Conservation (phyloP, 2,329 filamentous ascomycete species). For the Calonectria pauciramosa region DNA sequence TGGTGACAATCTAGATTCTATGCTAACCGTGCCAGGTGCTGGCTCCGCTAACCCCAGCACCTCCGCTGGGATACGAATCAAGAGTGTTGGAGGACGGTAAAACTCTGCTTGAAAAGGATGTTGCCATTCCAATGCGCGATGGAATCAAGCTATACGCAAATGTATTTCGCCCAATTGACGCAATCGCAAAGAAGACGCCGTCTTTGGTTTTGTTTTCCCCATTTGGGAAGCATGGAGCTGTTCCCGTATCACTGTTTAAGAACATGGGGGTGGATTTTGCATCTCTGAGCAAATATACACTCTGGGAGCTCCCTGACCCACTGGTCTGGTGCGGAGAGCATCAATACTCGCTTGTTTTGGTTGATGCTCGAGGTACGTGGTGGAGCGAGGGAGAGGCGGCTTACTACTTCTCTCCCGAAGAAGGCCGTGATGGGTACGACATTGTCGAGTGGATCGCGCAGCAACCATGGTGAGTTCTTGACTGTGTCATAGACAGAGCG, state of each 20-base stretch:
- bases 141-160: neutral
- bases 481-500: too few relatives aligned
- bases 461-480: neutral
- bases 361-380: constrained; percentile 5
- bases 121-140: constrained; percentile 2
- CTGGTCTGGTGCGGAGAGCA: constrained; percentile 3
- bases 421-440: constrained; percentile 12
- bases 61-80: neutral
- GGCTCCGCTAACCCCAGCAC: neutral
- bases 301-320: neutral
- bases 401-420: neutral
- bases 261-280: constrained; percentile 7
- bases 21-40: neutral
- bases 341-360: neutral
- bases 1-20: neutral
- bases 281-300: neutral
- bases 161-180: neutral
- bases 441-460: constrained; percentile 10
- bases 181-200: neutral
- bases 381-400: neutral
- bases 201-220: constrained; percentile 2
- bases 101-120: constrained; percentile 6
- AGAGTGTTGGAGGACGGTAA: constrained; percentile 5
- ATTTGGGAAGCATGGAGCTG: neutral
- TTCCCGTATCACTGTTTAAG: neutral